phyloP scores from a whole-genome alignment of 176 grass and related monocot genomes.

The Raddia distichophylla region DNA sequence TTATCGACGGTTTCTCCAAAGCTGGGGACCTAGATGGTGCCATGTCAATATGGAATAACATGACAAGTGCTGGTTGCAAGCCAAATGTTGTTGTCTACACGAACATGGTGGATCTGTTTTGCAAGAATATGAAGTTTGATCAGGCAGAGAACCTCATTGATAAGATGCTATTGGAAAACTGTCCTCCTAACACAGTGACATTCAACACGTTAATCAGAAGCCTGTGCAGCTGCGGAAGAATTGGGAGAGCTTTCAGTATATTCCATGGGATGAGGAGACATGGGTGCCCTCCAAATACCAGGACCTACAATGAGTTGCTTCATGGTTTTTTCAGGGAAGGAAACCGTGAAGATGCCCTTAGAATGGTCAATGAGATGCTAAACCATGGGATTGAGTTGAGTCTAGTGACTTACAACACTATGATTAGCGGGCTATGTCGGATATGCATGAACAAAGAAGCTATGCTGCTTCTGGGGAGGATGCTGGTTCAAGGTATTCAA shows the following conservation, averaged over 20 bases:
- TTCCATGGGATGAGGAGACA: constrained; percentile 63
- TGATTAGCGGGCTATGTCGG: constrained; percentile 64
- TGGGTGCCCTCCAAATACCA: constrained; percentile 57
- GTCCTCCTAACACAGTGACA: constrained; percentile 70
- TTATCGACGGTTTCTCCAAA: constrained; percentile 82
- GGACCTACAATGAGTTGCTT: constrained; percentile 78
- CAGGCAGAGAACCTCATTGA: constrained; percentile 66
- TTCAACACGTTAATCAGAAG: constrained; percentile 78
- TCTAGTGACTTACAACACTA: constrained; percentile 76
- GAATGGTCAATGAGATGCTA: constrained; percentile 61
- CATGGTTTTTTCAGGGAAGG: constrained; percentile 69
- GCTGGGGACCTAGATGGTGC: constrained; percentile 62
- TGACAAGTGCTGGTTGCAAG: constrained; percentile 68
- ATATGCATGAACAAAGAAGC: constrained; percentile 55
- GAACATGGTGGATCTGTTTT: constrained; percentile 71
- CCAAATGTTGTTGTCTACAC: constrained; percentile 87
- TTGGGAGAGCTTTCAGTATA: constrained; percentile 54
- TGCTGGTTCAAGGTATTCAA: constrained; percentile 65
- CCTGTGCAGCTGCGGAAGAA: constrained; percentile 67
- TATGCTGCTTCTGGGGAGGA: constrained; percentile 63
- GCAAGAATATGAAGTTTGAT: constrained; percentile 79
- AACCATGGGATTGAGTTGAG: constrained; percentile 49
- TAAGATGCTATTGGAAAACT: constrained; percentile 65
- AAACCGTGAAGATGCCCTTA: constrained; percentile 48
- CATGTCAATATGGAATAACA: constrained; percentile 67